A percentile compares a stretch with the other conserved stretches of the same genome.
These are phyloP conservation scores for Phytophthora macrochlamydospora DNA, from an alignment of 352 stramenopile genomes.

Conservation along the genomic window DNA sequence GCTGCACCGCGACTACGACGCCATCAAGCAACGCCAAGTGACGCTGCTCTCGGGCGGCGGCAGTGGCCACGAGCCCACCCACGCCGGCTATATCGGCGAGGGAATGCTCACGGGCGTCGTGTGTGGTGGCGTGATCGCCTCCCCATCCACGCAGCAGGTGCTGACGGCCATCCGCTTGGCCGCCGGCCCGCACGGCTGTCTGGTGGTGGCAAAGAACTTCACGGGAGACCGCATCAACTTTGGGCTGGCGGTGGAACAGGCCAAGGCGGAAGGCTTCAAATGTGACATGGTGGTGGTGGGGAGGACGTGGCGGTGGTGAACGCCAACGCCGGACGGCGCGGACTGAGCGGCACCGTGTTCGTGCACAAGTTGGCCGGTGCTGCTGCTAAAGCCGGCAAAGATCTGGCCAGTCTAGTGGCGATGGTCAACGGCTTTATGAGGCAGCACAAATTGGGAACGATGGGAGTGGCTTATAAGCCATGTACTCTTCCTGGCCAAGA, in stretches of 20 bases:
- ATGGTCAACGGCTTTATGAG: conserved; percentile 70
- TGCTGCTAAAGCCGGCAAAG: conserved; percentile 74
- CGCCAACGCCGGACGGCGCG: conserved; percentile 96
- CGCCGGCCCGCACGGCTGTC: conserved; percentile 81
- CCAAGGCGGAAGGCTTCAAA: conserved; percentile 90
- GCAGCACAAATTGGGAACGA: conserved; percentile 84
- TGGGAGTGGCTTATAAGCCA: conserved; percentile 95
- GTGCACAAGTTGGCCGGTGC: conserved; percentile 97
- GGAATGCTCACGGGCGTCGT: conserved; percentile 97
- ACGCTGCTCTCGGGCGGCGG: conserved; percentile 79
- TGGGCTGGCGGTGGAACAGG: conserved; percentile 96
- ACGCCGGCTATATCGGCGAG: conserved; percentile 96
- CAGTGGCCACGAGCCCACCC: conserved; percentile 94
- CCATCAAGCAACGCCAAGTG: conserved; percentile 71
- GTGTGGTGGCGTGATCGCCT: conserved; percentile 97
- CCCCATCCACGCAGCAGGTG: conserved; percentile 93
- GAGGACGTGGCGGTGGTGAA: conserved; percentile 94
- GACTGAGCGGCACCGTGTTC: conserved; percentile 96
- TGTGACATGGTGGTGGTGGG: conserved; percentile 96
- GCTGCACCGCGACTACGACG: conserved; percentile 72
- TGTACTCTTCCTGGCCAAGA: conserved; percentile 94
- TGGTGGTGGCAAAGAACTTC: conserved; percentile 99
- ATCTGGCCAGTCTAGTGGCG: conserved; percentile 74
- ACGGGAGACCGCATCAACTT: conserved; percentile 99
- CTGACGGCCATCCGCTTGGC: conserved; percentile 94